Evolutionary conservation across 2,329 filamentous ascomycete species (phyloP).

Genomic region (Colletotrichum cereale): DNA sequence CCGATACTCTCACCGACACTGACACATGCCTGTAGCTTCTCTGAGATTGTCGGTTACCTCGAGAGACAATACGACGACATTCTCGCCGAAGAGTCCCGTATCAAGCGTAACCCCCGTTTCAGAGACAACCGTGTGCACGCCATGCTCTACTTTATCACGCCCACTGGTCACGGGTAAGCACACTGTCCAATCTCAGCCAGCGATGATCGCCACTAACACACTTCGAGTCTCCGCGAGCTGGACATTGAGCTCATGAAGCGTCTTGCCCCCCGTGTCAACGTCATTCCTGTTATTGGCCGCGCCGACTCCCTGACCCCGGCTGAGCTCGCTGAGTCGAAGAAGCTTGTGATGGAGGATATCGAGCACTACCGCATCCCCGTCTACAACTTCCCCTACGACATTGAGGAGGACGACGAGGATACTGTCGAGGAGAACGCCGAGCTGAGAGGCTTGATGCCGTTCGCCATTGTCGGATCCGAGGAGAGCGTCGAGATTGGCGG

Average conservation of each 20-base stretch:
- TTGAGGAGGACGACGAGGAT: conserved; percentile 99
- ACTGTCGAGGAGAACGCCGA: conserved; percentile 99
- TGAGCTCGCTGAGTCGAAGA: conserved; percentile 98
- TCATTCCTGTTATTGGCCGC: conserved; percentile 98
- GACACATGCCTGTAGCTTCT: conserved; percentile 74
- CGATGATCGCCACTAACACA: conserved; percentile 26
- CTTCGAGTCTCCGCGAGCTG: conserved; percentile 88
- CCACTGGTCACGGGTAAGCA: conserved; percentile 90
- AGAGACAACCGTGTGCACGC: conserved; percentile 99
- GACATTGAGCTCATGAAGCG: conserved; percentile 99
- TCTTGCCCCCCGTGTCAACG: conserved; percentile 96
- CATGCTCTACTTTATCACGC: conserved; percentile 99
- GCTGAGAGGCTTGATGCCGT: conserved; percentile 96
- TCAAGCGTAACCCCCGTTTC: conserved; percentile 99
- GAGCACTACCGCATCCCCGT: conserved; percentile 99
- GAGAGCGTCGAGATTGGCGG: conserved; percentile 95
- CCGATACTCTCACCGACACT: background rate
- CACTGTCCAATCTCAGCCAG: background rate
- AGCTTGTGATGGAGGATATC: conserved; percentile 99
- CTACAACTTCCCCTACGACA: conserved; percentile 99
- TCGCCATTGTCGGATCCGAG: conserved; percentile 98
- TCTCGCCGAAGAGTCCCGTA: conserved; percentile 98
- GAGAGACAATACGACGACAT: conserved; percentile 99
- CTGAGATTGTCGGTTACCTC: conserved; percentile 97
- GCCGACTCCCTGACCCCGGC: conserved; percentile 96